Evolutionary conservation across 1,284 basidiomycete species (phyloP), one percentile per base, ranked within the genome.

Genomic region (Ceratobasidium sp.): DNA sequence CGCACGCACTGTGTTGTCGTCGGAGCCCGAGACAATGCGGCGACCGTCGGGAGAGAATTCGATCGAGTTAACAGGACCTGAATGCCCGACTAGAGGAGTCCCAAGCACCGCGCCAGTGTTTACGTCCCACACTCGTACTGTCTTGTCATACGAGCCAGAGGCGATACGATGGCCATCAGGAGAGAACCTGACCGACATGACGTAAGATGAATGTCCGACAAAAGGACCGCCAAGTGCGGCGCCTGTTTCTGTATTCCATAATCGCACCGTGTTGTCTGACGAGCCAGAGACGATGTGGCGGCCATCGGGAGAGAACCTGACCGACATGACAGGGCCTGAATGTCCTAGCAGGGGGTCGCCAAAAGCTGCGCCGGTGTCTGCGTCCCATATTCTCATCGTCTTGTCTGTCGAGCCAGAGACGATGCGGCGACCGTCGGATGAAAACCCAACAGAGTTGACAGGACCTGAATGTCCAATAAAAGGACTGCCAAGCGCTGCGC

Each of bases 261-360:
- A 26, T 32, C 72, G 54, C 32, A 67, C 28, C 14, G 49, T 73
- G 6, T 49, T 23, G 46, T 73, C 72, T 13, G 35, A 23, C 3
- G 71, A 73, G 16, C 50, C 72, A 21, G 74, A 73, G 54, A 50
- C 71, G 26, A 75, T 46, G 26, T 44, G 54, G 16, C 78, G 76
- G 46, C 81, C 82, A 73, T 84, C 82, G 28, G 79, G 79, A 28
- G 79, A 80, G 57, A 84, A 79, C 44, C 81, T 80, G 57, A 84
- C 81, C 26, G 79, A 80, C 1, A 76, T 78, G 11, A 84, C 82
- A 18, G 43, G n/a, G 32, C 30, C 26, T 9, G 35, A 67, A 49
- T 73, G 71, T 5, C 71, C 73, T 30, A 66, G 61, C 7, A 62
- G 47, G 6, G 43, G 54, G 26, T 55, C 44, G 16, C 30, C 32